Evolutionary conservation across 78 protist species (phyloP).

Genomic region (Chrysochromulina parva): DNA sequence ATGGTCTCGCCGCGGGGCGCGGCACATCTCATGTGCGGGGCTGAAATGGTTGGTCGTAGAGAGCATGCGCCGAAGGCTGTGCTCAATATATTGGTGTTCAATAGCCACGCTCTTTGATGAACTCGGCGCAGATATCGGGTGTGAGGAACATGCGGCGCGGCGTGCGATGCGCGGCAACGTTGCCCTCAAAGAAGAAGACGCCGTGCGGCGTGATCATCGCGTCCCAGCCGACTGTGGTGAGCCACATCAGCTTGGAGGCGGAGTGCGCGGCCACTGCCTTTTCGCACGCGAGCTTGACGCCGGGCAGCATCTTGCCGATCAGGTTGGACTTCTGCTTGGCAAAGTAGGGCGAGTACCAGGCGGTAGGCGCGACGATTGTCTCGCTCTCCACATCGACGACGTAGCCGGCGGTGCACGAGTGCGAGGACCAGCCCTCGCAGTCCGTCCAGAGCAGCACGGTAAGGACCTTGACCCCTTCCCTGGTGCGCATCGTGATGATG

Average conservation of each 20-base stretch:
- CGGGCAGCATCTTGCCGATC: not conserved
- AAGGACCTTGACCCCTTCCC: constrained; percentile 15
- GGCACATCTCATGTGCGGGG: too few species aligned
- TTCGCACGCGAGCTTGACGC: constrained; percentile 4
- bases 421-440: constrained; percentile 4
- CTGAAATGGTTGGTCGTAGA: too few species aligned
- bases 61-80: too few species aligned
- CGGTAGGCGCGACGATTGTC: constrained; percentile 12
- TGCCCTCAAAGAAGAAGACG: constrained; percentile 36
- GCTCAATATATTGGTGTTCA: too few species aligned
- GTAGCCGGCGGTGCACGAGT: constrained; percentile 32
- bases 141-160: constrained; percentile 43
- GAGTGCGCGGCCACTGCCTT: constrained; percentile 30
- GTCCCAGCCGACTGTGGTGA: constrained; percentile 38
- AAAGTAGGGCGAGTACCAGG: constrained; percentile 40
- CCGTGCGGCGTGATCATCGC: constrained; percentile 28
- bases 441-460: constrained; percentile 36
- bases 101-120: not conserved
- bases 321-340: not conserved
- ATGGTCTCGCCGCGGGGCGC: too few species aligned
- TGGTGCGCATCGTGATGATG: constrained; percentile 31
- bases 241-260: constrained; percentile 7
- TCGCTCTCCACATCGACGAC: constrained; percentile 34
- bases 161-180: constrained; percentile 31
- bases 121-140: not conserved